Evolutionary conservation across 2,329 filamentous ascomycete genomes (phyloP), one percentile per base, ranked within the genome.

Genomic region (Diaporthe humulicola): DNA sequence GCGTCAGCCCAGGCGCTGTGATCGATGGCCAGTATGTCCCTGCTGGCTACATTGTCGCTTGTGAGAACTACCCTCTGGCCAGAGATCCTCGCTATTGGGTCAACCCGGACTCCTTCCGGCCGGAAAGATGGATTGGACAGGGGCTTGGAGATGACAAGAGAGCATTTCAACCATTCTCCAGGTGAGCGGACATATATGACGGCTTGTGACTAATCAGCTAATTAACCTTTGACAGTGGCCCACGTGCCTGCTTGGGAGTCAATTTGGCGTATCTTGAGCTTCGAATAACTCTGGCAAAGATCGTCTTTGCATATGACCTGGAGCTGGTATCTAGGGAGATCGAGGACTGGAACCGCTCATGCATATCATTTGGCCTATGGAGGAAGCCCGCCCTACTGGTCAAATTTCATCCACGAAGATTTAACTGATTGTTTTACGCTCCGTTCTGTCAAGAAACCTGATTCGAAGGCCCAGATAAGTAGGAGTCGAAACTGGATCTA

Each of bases 201-300:
- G 14, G 7, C 40, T 22, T n/a, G 10, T 7, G 1, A 19, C 17
- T 14, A 9, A 4, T 33, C 14, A 12, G 36, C 36, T 60, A 4
- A 45, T n/a, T 4, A 22, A 15, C 17, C 10, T 48, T 10, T 17
- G 2, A n/a, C n/a, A 66, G 60, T 36, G 76, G 76, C 0, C 66
- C 77, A 1, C 57, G 75, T 15, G 70, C 58, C 6, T 78, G 77
- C 40, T 25, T 77, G 12, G 76, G 76, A 1, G 66, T 75, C 6
- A 77, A 76, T 5, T 71, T 82, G n/a, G 81, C 81, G 0, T 79
- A 77, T 78, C 79, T 80, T 40, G 80, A 83, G 69, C 77, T 82
- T 78, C 74, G 80, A 2, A 66, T 82, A 1, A 78, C 78, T 15
- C 28, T 82, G 1, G 76, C 78, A 0, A 81, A 81, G 67, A n/a